A percentile compares a stretch with the other conserved stretches of the same genome.
These are phyloP conservation scores for Wakefieldia striispora DNA, from an alignment of 768 basidiomycete genomes.

Conservation along the genomic window DNA sequence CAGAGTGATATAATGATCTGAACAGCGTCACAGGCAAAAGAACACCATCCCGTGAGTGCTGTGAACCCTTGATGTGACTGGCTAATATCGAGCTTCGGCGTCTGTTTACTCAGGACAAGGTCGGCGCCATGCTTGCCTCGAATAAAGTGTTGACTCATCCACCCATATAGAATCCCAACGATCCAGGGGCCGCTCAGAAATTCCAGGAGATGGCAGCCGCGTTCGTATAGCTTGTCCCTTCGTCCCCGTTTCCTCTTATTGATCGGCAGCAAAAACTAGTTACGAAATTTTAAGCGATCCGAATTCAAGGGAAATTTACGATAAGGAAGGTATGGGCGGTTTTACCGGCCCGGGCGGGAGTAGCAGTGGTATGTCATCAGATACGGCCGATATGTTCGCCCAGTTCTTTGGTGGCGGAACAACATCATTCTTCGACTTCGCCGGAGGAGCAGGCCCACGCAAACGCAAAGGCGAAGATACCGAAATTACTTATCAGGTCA, in stretches of 20 bases:
- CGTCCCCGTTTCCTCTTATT: conserved; percentile 1
- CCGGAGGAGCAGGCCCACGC: conserved; percentile 45
- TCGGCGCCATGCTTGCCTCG: conserved; percentile 23
- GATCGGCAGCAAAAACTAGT: conserved; percentile 36
- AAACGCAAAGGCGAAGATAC: conserved; percentile 69
- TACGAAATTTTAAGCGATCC: conserved; percentile 82
- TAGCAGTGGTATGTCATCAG: conserved; percentile 42
- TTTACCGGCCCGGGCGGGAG: conserved; percentile 49
- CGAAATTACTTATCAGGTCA: conserved; percentile 77
- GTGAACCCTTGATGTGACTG: background rate
- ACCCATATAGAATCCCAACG: conserved; percentile 71
- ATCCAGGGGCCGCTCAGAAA: conserved; percentile 76
- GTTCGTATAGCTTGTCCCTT: conserved; percentile 43
- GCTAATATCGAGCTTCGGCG: background rate
- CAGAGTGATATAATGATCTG: conserved; percentile 6
- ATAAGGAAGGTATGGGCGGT: conserved; percentile 70
- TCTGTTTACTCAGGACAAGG: conserved; percentile 59
- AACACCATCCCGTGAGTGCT: conserved; percentile 76
- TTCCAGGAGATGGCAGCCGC: conserved; percentile 91
- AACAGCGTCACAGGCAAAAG: conserved; percentile 61
- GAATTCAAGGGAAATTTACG: conserved; percentile 67
- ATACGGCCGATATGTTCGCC: conserved; percentile 68
- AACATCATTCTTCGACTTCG: conserved; percentile 70
- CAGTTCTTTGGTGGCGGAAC: conserved; percentile 62
- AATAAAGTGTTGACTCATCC: background rate